Evolutionary conservation across 2,329 filamentous ascomycete genomes (phyloP), one percentile per base, ranked within the genome.

Genomic region (Hirsutella thompsonii): DNA sequence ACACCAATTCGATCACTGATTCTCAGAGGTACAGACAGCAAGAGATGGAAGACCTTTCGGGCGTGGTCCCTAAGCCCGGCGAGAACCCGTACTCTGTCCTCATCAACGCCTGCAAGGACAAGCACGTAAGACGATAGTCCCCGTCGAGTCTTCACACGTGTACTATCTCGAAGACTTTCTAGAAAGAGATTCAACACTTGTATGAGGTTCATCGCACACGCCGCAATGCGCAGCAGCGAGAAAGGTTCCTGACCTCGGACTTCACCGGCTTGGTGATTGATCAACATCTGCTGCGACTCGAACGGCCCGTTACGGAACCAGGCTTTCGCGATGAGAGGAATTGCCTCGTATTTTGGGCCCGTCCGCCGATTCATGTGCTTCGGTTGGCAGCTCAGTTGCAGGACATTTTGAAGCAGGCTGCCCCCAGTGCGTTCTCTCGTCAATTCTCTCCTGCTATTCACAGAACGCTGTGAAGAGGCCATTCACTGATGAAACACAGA

Each of bases 331-430:
- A 96, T 56, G 74, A 76, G 34, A 70, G 90, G 33, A 72, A 94
- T 53, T 93, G 89, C 55, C 68, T 95, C 10, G 84, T 88, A 1
- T 80, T 95, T 55, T 95, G 88, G 87, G 86, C 84, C 3, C 72
- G 89, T 6, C 90, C 90, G 14, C 83, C 89, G 1, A 62, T 75
- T 36, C 76, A 81, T 49, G 68, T 95, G 16, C 68, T 81, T 36
- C 63, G 71, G 18, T 62, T 96, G 44, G 76, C 90, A 3, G 61
- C 65, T 2, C 70, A 72, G 42, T 63, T 95, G 23, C 90, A 95
- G 59, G 59, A 69, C 38, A 70, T 76, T 52, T 64, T 93, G 37
- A 66, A 69, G 42, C 62, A 68, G 18, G 70, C 76, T 18, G 80
- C 81, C 13, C 83, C 86, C 29, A 74, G 87, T 92, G 66, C 57